Percentiles rank a stretch among this genome's conserved stretches.
Evolutionary conservation across 2,329 filamentous ascomycete species (phyloP).

Genomic region (Zalaria sp.): DNA sequence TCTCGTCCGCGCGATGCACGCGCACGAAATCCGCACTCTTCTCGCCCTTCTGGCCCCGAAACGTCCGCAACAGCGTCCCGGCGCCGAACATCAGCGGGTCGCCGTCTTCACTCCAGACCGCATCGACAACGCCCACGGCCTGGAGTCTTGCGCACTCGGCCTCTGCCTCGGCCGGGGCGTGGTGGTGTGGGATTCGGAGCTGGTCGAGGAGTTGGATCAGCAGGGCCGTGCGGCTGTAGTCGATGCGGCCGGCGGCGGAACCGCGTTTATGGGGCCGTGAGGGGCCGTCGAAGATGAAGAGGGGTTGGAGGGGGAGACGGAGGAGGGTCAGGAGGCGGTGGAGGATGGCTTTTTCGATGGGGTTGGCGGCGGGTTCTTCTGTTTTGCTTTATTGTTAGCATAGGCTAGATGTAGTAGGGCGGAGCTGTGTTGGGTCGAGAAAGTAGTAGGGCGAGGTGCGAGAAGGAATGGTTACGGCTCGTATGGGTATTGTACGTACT

Average conservation of each 20-base stretch:
- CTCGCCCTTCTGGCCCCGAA: constrained; percentile 10
- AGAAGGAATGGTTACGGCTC: no score
- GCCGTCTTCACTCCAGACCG: constrained; percentile 34
- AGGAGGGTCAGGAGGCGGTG: constrained; percentile 31
- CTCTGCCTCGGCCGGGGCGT: constrained; percentile 33
- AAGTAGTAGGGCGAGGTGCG: no score
- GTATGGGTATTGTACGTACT: constrained; percentile 11
- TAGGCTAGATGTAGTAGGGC: no score
- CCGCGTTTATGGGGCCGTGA: constrained; percentile 25
- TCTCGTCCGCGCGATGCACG: constrained; percentile 17
- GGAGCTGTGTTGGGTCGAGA: no score
- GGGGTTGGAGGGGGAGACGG: constrained; percentile 33
- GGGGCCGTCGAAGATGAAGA: constrained; percentile 43
- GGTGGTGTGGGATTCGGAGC: constrained; percentile 28
- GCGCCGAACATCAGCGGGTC: constrained; percentile 36
- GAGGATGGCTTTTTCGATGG: constrained; percentile 27
- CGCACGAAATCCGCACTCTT: constrained; percentile 13
- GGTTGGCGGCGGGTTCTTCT: constrained; percentile 21
- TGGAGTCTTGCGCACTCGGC: constrained; percentile 35
- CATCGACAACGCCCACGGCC: constrained; percentile 29
- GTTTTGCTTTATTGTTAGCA: background rate
- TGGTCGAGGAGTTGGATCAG: constrained; percentile 23
- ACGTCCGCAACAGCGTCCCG: constrained; percentile 22
- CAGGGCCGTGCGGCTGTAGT: constrained; percentile 17
- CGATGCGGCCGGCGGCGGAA: constrained; percentile 15